Evolutionary conservation across 768 basidiomycete species (phyloP), one percentile per base, ranked within the genome.

Genomic region (Pisolithus marmoratus): DNA sequence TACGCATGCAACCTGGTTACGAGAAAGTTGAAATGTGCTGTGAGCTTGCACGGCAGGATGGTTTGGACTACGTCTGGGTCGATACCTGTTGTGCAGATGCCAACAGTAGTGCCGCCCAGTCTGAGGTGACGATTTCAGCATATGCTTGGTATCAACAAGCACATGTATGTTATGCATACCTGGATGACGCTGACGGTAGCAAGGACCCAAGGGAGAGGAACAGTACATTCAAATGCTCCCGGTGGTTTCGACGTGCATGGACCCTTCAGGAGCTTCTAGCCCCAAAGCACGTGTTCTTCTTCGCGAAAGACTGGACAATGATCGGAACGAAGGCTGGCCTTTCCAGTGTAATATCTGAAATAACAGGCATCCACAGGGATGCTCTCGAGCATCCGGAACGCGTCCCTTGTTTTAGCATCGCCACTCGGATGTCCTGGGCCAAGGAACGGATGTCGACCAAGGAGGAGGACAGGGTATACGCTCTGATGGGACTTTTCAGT

Each of bases 41-140:
- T 17, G 44, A 14, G 26, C 44, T 48, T 23, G 52, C 54, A 7
- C 34, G 19, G 8, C 43, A 38, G 8, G 52, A 55, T 29, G 54
- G 54, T 26, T 42, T 46, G 44, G 34, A 53, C 5, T 52, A 52
- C n/a, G 51, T 49, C 44, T 60, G 54, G 59, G 37, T 54, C 14
- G 55, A 59, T 38, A 51, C 55, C 2, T 56, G 48, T 19, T 60
- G 59, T 37, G 54, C 54, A 46, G 53, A 59, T 44, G 57, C 48
- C 26, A 26, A 31, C 34, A 60, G 55, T 40, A 60, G 59, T 43
- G 46, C 55, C 5, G 55, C 48, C 8, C 52, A 56, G 8, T 43
- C 50, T 8, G 58, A 60, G 23, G 46, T 49, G 34, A 38, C 59
- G 22, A 42, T 49, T 19, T 56, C 59, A 11, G 59, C 59, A 54